phyloP scores from a whole-genome alignment of 352 stramenopile species.

The Aphanomyces astaci region DNA sequence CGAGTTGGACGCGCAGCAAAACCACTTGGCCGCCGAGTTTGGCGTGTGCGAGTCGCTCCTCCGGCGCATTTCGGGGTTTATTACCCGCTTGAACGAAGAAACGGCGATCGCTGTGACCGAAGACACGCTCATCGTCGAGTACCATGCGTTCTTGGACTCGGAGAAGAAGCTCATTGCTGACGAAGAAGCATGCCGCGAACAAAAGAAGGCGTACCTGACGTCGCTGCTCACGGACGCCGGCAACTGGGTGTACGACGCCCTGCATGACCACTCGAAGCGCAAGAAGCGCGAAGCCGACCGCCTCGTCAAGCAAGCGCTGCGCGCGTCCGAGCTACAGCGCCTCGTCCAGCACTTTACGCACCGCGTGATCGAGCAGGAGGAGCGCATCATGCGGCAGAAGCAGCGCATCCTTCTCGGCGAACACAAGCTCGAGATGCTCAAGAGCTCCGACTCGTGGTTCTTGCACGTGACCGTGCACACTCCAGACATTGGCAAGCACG shows the following conservation, averaged over 20 bases:
- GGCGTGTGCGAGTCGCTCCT: conserved; percentile 70
- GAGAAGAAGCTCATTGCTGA: conserved; percentile 71
- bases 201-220: conserved; percentile 81
- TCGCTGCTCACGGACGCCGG: conserved; percentile 82
- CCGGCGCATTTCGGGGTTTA: conserved; percentile 77
- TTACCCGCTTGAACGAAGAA: conserved; percentile 66
- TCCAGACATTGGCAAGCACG: conserved; percentile 72
- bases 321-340: conserved; percentile 76
- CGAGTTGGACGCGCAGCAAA: conserved; percentile 66
- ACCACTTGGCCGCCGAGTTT: conserved; percentile 68
- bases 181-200: conserved; percentile 77
- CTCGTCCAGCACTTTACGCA: conserved; percentile 85
- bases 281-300: conserved; percentile 83
- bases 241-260: conserved; percentile 76
- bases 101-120: conserved; percentile 65
- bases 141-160: conserved; percentile 53
- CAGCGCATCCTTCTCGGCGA: conserved; percentile 83
- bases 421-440: conserved; percentile 88
- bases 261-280: conserved; percentile 77
- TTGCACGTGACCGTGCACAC: conserved; percentile 77
- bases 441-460: conserved; percentile 85
- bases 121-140: conserved; percentile 65
- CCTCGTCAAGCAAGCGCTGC: conserved; percentile 75
- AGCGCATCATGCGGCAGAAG: conserved; percentile 87
- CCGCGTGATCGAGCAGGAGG: conserved; percentile 83